Base-by-base conservation (phyloP, 2,329 filamentous ascomycete species). In the Grosmannia huntii region DNA sequence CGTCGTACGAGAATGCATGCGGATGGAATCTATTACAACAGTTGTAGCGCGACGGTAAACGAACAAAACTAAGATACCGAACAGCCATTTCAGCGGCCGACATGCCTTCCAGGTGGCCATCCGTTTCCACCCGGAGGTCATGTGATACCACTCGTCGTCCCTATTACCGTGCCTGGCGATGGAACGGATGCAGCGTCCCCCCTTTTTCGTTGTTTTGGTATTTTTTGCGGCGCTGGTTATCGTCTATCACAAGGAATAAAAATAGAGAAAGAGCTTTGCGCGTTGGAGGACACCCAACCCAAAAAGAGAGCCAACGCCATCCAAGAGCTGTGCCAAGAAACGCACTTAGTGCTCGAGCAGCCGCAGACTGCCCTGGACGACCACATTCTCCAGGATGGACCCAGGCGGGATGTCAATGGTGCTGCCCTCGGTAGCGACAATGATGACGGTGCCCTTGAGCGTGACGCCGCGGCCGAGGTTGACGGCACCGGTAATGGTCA, bases 361-460 rank as follows among this genome's bases (percentile, higher is more conserved):
- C 68, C 83, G 81, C 82, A 99, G 82, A 74, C 90, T 96, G 69
- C 94, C 94, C 81, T 99, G 94, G 59, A 99, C 94, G 56, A 99
- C 94, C 16, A 97, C 94, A 76, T 99, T 99, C 82, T 99, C 94
- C 60, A 99, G 82, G 68, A 99, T 89, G 23, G 91, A 96, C 71
- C 94, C 94, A 23, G 94, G 92, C 57, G 94, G 94, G 67, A 99
- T 87, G 71, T 99, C 94, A 68, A 99, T 99, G 63, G 94, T 99
- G 79, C 88, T 91, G 66, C 92, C 92, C 76, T 99, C 94, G 53
- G 90, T 96, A 31, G 94, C 94, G 57, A 99, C 94, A 66, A 99
- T 99, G 71, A 99, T 99, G 73, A 99, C 94, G 33, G 94, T 99
- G 62, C 90, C 94, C 84, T 99, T 99, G 66, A 96, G 81, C 46